Evolutionary conservation across 2,329 filamentous ascomycete species (phyloP).

Genomic region (Penicillium fuscoglaucum): DNA sequence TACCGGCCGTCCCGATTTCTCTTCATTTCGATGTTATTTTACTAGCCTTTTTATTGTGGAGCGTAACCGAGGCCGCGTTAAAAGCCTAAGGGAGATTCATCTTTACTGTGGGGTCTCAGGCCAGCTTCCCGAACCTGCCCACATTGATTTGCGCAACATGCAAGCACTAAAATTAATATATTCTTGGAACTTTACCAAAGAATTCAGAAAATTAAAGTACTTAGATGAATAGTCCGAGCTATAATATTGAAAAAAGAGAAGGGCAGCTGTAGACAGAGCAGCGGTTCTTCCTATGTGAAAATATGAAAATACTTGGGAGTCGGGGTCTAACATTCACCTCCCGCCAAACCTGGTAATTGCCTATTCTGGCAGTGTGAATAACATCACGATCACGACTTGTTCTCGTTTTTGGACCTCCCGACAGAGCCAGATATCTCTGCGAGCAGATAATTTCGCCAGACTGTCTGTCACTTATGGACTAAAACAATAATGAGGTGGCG

Average conservation of each 20-base stretch:
- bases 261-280: too few relatives aligned
- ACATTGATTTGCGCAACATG: not conserved
- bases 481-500: not conserved
- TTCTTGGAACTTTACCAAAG: not conserved
- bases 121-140: not conserved
- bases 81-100: not conserved
- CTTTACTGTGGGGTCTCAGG: not conserved
- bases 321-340: not conserved
- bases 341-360: not conserved
- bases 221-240: not conserved
- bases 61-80: not conserved
- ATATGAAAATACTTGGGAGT: too few relatives aligned
- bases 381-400: not conserved
- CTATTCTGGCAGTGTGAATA: not conserved
- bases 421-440: not conserved
- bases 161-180: not conserved
- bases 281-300: too few relatives aligned
- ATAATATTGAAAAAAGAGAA: too few relatives aligned
- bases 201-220: not conserved
- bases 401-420: not conserved
- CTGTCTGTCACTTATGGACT: too few relatives aligned
- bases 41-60: not conserved
- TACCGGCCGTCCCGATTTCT: not conserved
- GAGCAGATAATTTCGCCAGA: rapidly evolving
- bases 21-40: not conserved